Conservation (phyloP, 768 basidiomycete genomes). For the Fistulinella prunicolor region DNA sequence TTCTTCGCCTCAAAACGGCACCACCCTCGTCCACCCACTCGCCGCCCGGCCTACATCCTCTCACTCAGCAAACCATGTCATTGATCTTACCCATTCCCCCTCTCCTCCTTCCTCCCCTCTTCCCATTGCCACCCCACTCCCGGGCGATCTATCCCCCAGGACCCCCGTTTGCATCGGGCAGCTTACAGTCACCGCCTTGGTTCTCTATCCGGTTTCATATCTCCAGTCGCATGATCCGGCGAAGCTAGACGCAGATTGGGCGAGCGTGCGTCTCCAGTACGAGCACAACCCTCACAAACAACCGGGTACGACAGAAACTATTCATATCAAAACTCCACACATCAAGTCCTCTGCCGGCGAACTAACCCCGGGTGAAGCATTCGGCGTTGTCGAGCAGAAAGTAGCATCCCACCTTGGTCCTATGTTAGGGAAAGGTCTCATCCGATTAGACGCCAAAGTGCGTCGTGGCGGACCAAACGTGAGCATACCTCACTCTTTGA, state of each 20-base stretch:
- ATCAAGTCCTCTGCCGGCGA: slow-evolving; percentile 52
- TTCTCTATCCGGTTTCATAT: slow-evolving; percentile 79
- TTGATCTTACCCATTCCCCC: slow-evolving; percentile 73
- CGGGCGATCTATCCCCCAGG: slow-evolving; percentile 67
- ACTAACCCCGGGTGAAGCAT: slow-evolving; percentile 56
- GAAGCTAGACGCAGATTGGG: slow-evolving; percentile 57
- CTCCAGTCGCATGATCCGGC: slow-evolving; percentile 45
- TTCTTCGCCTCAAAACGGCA: slow-evolving; percentile 23
- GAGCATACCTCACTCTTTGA: slow-evolving; percentile 33
- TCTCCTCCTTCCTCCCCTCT: slow-evolving; percentile 43
- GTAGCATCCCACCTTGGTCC: slow-evolving; percentile 76
- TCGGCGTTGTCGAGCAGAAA: slow-evolving; percentile 85
- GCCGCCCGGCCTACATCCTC: slow-evolving; percentile 20
- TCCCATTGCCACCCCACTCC: slow-evolving; percentile 34
- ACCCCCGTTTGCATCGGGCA: slow-evolving; percentile 89
- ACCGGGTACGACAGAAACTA: slow-evolving; percentile 58
- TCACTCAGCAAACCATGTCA: slow-evolving; percentile 49
- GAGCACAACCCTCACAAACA: slow-evolving; percentile 59
- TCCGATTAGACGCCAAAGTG: slow-evolving; percentile 76
- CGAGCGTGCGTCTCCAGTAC: slow-evolving; percentile 64
- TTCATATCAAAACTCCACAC: slow-evolving; percentile 71
- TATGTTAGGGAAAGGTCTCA: slow-evolving; percentile 81
- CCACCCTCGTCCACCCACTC: slow-evolving; percentile 22
- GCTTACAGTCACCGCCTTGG: slow-evolving; percentile 75
- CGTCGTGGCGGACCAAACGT: slow-evolving; percentile 63